Base-by-base conservation (phyloP, 2,329 filamentous ascomycete species). In the Cryphonectria nitschkei region DNA sequence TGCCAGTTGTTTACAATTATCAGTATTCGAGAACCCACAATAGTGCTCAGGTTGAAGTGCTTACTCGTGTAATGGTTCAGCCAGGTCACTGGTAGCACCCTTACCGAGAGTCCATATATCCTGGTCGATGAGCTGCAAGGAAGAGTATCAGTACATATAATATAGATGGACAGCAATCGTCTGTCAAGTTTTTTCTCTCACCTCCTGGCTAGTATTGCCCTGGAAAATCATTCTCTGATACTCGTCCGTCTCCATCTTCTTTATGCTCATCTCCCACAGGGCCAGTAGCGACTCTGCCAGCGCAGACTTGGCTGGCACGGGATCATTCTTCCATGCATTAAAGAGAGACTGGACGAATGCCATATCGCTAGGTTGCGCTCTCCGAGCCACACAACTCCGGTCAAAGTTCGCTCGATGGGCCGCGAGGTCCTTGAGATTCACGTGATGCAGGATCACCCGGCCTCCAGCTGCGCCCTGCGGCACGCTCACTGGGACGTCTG, bases 171-270 rank as follows among this genome's bases (percentile, higher is more conserved):
- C 9, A 39, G 22, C 11, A 22, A 9, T 13, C 9, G 14, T 16
- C 29, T n/a, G 14, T 61, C 7, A 8, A n/a, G 6, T 4, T 11
- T 16, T 13, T 0, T 4, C 2, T 5, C 69, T 46, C 65, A 73
- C 72, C n/a, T 73, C 72, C 4, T 72, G 56, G 19, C 69, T 29
- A 1, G 72, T 66, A 22, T 60, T 60, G 0, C 67, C 67, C 2
- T 34, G n/a, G 34, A 71, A 71, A 5, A 72, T 22, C 6, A 69
- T 22, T 37, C 72, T 56, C 65, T 73, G 72, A n/a, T 73, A 72
- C 19, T 71, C 69, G 19, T 71, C 61, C 19, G 29, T 29, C 14
- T 69, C 60, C 32, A n/a, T 19, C 16, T 32, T 43, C 19, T 43
- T 46, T 9, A 56, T 1, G 29, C 56, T n/a, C n/a, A 39, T 19